phyloP scores from a whole-genome alignment of 1,139 yeast species.

The Geotrichum australiense region DNA sequence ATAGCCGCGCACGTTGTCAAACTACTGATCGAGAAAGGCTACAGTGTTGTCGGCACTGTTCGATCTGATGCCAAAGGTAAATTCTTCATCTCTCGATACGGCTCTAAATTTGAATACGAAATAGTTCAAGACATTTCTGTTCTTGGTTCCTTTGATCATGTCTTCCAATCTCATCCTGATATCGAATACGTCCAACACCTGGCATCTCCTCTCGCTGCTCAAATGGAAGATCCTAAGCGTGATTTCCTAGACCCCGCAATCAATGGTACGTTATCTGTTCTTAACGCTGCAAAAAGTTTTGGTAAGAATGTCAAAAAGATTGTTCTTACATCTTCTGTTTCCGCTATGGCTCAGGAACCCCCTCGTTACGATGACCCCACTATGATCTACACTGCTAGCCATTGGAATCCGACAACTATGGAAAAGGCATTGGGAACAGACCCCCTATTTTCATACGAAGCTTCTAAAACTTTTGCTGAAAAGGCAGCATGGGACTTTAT shows the following conservation, averaged over 20 bases:
- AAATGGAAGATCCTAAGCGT: conserved; percentile 20
- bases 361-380: conserved; percentile 23
- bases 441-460: conserved; percentile 30
- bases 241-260: conserved; percentile 9
- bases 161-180: conserved; percentile 37
- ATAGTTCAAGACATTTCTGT: conserved; percentile 39
- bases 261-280: conserved; percentile 6
- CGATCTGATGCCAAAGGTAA: conserved; percentile 47
- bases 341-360: conserved; percentile 33
- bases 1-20: conserved; percentile 46
- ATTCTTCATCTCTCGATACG: conserved; percentile 30
- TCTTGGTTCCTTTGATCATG: conserved; percentile 36
- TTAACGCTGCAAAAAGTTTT: conserved; percentile 4
- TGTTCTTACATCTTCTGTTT: conserved; percentile 46
- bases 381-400: conserved; percentile 29
- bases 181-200: conserved; percentile 38
- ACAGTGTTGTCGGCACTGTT: conserved; percentile 52
- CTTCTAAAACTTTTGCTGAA: conserved; percentile 37
- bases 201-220: conserved; percentile 39
- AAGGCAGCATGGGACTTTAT: conserved; percentile 40
- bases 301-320: conserved; percentile 42
- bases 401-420: conserved; percentile 40
- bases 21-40: conserved; percentile 31
- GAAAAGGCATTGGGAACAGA: conserved; percentile 27
- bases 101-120: conserved; percentile 1